A percentile compares a stretch with the other conserved stretches of the same genome.
Evolutionary conservation across 768 basidiomycete genomes (phyloP).

Genomic region (Naganishia randhawae): DNA sequence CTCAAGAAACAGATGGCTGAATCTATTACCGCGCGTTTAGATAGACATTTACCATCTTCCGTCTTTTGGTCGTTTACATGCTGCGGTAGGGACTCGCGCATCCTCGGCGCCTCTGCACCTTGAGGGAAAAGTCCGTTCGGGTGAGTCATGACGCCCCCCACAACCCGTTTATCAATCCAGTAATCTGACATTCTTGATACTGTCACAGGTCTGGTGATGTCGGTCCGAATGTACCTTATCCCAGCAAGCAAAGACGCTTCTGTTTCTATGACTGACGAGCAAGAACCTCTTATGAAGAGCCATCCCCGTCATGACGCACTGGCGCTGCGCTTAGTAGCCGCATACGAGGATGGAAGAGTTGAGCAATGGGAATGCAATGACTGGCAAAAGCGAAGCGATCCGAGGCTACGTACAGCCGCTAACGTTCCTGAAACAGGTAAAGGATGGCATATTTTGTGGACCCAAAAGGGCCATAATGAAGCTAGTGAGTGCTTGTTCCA

Average conservation of each 20-base stretch:
- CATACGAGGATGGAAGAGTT: conserved; percentile 87
- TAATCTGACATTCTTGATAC: not conserved
- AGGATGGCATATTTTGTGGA: conserved; percentile 47
- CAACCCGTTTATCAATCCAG: not conserved
- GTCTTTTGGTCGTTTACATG: conserved; percentile 65
- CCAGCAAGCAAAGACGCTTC: not conserved
- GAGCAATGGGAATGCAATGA: conserved; percentile 54
- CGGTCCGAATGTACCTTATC: conserved; percentile 62
- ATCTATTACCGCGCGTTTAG: conserved; percentile 52
- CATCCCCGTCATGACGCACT: not conserved
- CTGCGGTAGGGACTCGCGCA: conserved; percentile 64
- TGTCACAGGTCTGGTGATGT: conserved; percentile 80
- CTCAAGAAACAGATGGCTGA: conserved; percentile 5
- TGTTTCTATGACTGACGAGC: not conserved
- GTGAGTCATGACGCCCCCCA: not conserved
- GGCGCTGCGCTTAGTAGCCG: conserved; percentile 62
- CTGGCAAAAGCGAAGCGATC: conserved; percentile 24
- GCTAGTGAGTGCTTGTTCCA: conserved; percentile 49
- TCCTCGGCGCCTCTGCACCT: not conserved
- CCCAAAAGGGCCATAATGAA: conserved; percentile 51
- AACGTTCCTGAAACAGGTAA: conserved; percentile 29
- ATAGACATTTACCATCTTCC: conserved; percentile 85
- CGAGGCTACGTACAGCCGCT: conserved; percentile 2
- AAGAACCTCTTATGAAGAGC: not conserved
- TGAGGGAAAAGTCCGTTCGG: not conserved